Evolutionary conservation across 345 rosid species (phyloP), one percentile per base, ranked within the genome.

Genomic region (Litchi chinensis): DNA sequence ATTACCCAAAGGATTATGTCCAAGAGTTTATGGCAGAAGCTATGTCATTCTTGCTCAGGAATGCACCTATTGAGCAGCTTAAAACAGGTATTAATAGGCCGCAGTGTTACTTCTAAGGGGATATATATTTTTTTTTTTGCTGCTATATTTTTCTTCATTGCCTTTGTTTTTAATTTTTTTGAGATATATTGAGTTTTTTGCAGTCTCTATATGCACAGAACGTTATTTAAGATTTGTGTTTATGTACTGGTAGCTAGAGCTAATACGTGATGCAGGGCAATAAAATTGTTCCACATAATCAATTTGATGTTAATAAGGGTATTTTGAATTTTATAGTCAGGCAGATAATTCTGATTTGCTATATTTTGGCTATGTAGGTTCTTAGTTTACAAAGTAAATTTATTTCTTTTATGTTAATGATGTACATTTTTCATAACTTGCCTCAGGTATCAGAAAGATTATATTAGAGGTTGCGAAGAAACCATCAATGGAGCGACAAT

Each of bases 31-130:
- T 92, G 93, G 94, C 97, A 76, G 91, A 83, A 68, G 86, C 95
- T 69, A 85, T 88, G 71, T 91, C 99, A 78, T 91, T 91, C 88
- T 83, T 94, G 91, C 89, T 96, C 83, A 92, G 99, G 88, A 94
- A 86, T 82, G 90, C 97, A 73, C 80, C 86, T 22, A 70, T 79
- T 56, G 88, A 86, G 76, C 89, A 90, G 75, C 90, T 87, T 74
- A 83, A 65, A 77, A 83, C 77, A 91, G 98, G 99, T 95, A 80
- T 77, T 22, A 46, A 54, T 21, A 52, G 44, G 39, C 28, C 57
- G 43, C 71, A 44, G 12, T 75, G n/a, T 67, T 46, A 22, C 13
- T 66, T 15, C 37, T 32, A 32, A 32, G 37, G n/a, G n/a, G n/a
- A n/a, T n/a, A n/a, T n/a, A n/a, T n/a, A n/a, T 2, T 32, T 32